A percentile compares a stretch with the other conserved stretches of the same genome.
phyloP scores from a whole-genome alignment of 768 basidiomycete genomes.

The Mycena maculata region DNA sequence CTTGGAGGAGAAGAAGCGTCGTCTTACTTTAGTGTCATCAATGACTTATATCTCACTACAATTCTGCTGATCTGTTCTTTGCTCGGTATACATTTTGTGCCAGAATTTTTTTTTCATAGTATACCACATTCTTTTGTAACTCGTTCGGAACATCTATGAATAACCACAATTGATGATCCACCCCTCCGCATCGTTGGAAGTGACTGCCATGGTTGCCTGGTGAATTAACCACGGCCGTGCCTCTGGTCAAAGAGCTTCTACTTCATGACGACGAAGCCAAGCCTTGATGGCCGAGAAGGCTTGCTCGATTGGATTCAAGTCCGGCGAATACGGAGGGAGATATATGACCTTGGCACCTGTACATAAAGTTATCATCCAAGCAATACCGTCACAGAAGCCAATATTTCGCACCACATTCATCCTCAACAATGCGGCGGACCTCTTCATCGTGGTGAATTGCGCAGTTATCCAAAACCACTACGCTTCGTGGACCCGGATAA shows the following conservation, averaged over 20 bases:
- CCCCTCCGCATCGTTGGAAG: slow-evolving; percentile 33
- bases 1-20: slow-evolving; percentile 28
- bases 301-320: slow-evolving; percentile 51
- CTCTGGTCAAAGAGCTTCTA: slow-evolving; percentile 17
- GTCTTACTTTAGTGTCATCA: neutral
- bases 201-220: slow-evolving; percentile 35
- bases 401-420: slow-evolving; percentile 37
- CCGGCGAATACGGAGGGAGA: slow-evolving; percentile 46
- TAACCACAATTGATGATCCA: slow-evolving; percentile 42
- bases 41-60: neutral
- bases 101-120: neutral
- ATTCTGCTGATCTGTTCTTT: neutral
- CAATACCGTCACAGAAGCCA: neutral
- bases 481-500: slow-evolving; percentile 48
- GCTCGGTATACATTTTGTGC: slow-evolving; percentile 11
- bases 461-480: slow-evolving; percentile 55
- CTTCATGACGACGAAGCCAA: slow-evolving; percentile 43
- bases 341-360: slow-evolving; percentile 36
- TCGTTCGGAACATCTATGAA: slow-evolving; percentile 4
- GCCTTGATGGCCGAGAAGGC: slow-evolving; percentile 47
- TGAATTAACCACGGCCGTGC: slow-evolving; percentile 39
- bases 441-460: slow-evolving; percentile 55
- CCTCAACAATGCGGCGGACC: slow-evolving; percentile 45
- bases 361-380: neutral
- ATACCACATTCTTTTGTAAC: neutral